phyloP scores from a whole-genome alignment of 495 filamentous ascomycete species.

The Penicillium psychrofluorescens region DNA sequence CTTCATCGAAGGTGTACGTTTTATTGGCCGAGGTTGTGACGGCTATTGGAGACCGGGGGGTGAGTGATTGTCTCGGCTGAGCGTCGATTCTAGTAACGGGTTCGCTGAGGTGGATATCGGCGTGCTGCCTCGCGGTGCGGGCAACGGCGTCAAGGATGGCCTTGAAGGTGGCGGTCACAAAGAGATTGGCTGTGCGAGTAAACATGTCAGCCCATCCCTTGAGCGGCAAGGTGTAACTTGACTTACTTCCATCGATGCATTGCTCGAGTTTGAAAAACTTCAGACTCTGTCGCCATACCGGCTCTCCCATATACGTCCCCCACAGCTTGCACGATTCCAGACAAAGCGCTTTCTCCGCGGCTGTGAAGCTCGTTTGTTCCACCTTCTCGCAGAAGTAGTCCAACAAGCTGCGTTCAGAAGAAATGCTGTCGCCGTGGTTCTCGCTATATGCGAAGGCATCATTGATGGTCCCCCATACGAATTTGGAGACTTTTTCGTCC shows the following conservation, averaged over 20 bases:
- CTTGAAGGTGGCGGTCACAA: constrained; percentile 80
- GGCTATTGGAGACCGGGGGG: constrained; percentile 21
- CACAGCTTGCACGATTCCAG: constrained; percentile 67
- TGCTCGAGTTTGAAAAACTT: constrained; percentile 93
- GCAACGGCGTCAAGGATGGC: constrained; percentile 65
- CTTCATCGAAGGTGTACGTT: constrained; percentile 63
- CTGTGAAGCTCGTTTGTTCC: constrained; percentile 42
- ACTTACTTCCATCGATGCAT: constrained; percentile 79
- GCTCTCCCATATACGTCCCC: constrained; percentile 83
- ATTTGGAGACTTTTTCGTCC: constrained; percentile 45
- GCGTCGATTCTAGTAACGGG: constrained; percentile 49
- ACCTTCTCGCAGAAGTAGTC: constrained; percentile 71
- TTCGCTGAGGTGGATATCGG: constrained; percentile 50
- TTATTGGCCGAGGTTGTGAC: constrained; percentile 51
- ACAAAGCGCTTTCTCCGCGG: constrained; percentile 44
- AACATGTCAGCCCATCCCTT: background rate
- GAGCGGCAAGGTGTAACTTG: too few relatives aligned
- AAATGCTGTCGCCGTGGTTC: constrained; percentile 54
- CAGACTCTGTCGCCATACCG: constrained; percentile 69
- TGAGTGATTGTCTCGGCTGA: constrained; percentile 6
- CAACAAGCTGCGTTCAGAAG: constrained; percentile 57
- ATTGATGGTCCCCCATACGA: constrained; percentile 73
- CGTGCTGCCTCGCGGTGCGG: constrained; percentile 50
- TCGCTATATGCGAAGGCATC: constrained; percentile 78
- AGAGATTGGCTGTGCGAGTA: constrained; percentile 66